A percentile compares a stretch with the other conserved stretches of the same genome.
Evolutionary conservation across 1,284 basidiomycete species (phyloP).

Genomic region (Agroathelia rolfsii): DNA sequence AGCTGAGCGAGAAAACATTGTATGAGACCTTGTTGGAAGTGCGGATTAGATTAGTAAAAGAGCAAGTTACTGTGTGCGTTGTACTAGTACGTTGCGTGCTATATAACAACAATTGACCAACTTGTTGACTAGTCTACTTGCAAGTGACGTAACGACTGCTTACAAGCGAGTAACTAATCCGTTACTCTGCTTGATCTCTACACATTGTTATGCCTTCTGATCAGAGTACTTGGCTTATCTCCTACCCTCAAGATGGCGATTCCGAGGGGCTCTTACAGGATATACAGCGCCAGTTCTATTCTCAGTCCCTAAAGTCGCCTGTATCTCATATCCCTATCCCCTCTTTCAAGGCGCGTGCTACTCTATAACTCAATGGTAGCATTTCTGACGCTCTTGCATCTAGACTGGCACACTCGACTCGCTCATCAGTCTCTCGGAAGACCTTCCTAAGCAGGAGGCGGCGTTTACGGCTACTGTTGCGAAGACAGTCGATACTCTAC

Average conservation of each 20-base stretch:
- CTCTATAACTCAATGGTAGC: constrained; percentile 4
- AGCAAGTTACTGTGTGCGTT: no score
- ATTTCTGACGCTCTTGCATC: constrained; percentile 9
- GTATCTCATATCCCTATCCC: constrained; percentile 6
- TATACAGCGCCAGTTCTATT: constrained; percentile 48
- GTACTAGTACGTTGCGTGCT: no score
- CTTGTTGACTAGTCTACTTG: no score
- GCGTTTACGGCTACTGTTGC: constrained; percentile 82
- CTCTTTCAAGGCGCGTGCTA: constrained; percentile 4
- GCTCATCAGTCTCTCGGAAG: constrained; percentile 85
- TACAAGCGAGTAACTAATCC: not conserved
- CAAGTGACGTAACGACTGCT: constrained; percentile 1
- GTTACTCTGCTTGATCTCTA: constrained; percentile 5
- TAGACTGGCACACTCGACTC: constrained; percentile 93
- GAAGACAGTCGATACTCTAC: constrained; percentile 91
- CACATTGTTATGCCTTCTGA: constrained; percentile 63
- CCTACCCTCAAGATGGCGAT: constrained; percentile 68
- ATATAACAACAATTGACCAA: no score
- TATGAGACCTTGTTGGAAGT: no score
- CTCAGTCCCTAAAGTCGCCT: constrained; percentile 62
- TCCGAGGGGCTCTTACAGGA: constrained; percentile 61
- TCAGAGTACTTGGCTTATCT: constrained; percentile 75
- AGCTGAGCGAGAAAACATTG: no score
- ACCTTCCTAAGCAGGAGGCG: constrained; percentile 86
- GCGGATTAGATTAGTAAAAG: no score